phyloP scores from a whole-genome alignment of 2,329 filamentous ascomycete genomes.

The Grosmannia huntii region DNA sequence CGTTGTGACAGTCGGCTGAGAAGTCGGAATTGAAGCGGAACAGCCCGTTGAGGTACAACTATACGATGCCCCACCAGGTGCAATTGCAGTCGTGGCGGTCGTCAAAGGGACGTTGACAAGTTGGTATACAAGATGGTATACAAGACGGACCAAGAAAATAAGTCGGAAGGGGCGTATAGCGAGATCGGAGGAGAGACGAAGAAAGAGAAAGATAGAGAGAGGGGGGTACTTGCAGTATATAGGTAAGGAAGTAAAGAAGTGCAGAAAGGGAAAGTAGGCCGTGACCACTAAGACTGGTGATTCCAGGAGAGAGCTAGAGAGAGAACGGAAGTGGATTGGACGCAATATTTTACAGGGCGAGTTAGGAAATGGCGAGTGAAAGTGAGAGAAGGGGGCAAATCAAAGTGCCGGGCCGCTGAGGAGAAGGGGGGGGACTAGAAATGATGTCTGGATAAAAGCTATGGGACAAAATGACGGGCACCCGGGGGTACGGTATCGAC shows the following conservation, averaged over 20 bases:
- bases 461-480: background rate
- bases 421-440: background rate
- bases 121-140: background rate
- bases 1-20: background rate
- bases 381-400: background rate
- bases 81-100: background rate
- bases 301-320: background rate
- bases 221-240: background rate
- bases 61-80: background rate
- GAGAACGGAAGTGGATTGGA: background rate
- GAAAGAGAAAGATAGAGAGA: background rate
- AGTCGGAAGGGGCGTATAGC: background rate
- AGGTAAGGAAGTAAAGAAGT: background rate
- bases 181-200: background rate
- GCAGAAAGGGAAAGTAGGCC: background rate
- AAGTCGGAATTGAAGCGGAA: background rate
- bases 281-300: background rate
- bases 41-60: background rate
- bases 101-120: background rate
- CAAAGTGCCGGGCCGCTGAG: background rate
- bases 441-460: background rate
- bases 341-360: background rate
- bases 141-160: background rate
- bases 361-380: background rate
- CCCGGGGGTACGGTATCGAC: background rate